These are phyloP conservation scores for Aquilaria yunnanensis DNA, from an alignment of 345 rosid species.

Conservation along the genomic window DNA sequence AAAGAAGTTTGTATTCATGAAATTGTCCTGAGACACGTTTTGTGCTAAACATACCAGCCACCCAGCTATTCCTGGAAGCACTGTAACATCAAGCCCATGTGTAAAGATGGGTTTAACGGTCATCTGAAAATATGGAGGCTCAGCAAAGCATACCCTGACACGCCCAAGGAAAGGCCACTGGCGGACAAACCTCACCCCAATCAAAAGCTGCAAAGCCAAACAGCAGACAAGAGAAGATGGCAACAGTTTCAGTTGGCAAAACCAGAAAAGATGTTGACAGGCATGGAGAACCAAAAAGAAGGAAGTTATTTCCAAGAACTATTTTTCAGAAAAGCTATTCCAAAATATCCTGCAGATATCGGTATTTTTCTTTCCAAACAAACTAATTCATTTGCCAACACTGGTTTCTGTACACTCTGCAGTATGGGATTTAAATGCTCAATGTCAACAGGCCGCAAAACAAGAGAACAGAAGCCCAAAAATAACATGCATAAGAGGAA, in stretches of 20 bases:
- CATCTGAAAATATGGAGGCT: conserved; percentile 97
- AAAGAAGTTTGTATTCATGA: background rate
- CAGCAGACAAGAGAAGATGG: background rate
- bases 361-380: too few species aligned
- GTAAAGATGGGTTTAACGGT: conserved; percentile 72
- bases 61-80: conserved; percentile 91
- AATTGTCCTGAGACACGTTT: too few species aligned
- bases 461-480: too few species aligned
- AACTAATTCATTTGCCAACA: too few species aligned
- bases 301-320: too few species aligned
- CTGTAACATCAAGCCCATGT: conserved; percentile 82
- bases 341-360: too few species aligned
- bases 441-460: too few species aligned
- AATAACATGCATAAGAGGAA: too few species aligned
- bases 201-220: conserved; percentile 49
- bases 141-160: conserved; percentile 82
- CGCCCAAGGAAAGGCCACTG: conserved; percentile 92
- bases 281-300: too few species aligned
- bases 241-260: background rate
- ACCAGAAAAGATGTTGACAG: background rate
- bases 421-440: too few species aligned
- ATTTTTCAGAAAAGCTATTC: too few species aligned
- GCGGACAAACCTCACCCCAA: conserved; percentile 85
- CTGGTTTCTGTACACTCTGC: too few species aligned
- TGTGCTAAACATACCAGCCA: conserved; percentile 63